Base-by-base conservation (phyloP, 495 filamentous ascomycete genomes). In the Hapsidospora chrysogenum region DNA sequence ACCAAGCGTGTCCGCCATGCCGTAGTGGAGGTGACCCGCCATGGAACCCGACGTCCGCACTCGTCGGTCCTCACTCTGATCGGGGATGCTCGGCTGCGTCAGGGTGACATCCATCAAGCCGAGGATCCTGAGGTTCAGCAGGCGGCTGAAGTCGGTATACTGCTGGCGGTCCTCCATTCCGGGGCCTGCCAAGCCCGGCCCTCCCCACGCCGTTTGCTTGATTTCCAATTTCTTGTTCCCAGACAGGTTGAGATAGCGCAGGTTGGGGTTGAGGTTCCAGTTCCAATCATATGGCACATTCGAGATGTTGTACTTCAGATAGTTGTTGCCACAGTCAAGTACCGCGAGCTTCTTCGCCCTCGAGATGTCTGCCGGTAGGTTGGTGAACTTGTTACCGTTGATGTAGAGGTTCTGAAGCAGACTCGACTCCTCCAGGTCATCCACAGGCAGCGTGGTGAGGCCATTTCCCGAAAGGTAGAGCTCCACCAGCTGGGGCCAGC, bases 251-350 rank as follows among this genome's bases (percentile, higher is more conserved):
- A 99, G 76, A 47, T 92, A 96, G 41, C 85, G 81, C 38, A 99
- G 61, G 41, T 92, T 86, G 25, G 78, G 77, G 41, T 96, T 99
- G 69, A 86, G 84, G 52, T 95, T 96, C 89, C 89, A 99, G 47
- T 99, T 99, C 89, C 89, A 99, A 51, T 99, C 89, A 48, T 99
- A 99, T 1, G 92, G 89, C 70, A 92, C 93, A 49, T 99, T 99
- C 17, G 85, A 89, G 22, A 99, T 86, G 49, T 99, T 99, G 63
- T 99, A 99, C 52, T 95, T 99, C 30, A 99, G 66, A n/a, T 67
- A 69, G 46, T 99, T 99, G 63, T 81, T 95, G 35, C 86, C 86
- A 42, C 89, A 87, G 57, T 99, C 89, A 26, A 99, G 63, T 16
- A 93, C 77, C 7, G 86, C 66, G 17, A 94, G 68, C 55, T 86